These are phyloP conservation scores for Metschnikowia proteae DNA, from an alignment of 805 yeast species.

Conservation along the genomic window DNA sequence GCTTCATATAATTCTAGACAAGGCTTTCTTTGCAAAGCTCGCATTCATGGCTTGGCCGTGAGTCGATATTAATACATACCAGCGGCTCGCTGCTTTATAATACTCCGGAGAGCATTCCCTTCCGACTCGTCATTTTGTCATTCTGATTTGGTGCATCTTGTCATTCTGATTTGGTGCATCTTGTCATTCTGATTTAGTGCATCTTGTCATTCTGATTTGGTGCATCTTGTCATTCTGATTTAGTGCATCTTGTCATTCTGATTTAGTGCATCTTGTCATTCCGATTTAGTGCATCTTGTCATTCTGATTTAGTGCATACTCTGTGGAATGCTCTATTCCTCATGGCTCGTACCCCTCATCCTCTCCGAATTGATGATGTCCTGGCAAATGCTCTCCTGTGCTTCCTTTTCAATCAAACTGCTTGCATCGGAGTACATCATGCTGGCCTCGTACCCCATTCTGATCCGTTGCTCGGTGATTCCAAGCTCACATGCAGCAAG, in stretches of 20 bases:
- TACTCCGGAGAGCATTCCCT: background rate
- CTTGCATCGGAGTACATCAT: slow-evolving; percentile 56
- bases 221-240: too few species aligned
- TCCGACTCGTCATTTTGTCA: too few species aligned
- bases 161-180: too few species aligned
- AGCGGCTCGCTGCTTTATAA: background rate
- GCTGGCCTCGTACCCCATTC: slow-evolving; percentile 85
- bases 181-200: too few species aligned
- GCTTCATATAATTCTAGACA: slow-evolving; percentile 4
- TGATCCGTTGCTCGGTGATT: slow-evolving; percentile 74
- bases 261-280: too few species aligned
- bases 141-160: too few species aligned
- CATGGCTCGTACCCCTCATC: slow-evolving; percentile 54
- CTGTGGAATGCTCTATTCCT: too few species aligned
- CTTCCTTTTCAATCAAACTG: slow-evolving; percentile 60
- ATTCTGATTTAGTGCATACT: too few species aligned
- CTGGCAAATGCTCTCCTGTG: slow-evolving; percentile 67
- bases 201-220: too few species aligned
- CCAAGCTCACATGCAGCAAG: slow-evolving; percentile 83
- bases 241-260: too few species aligned
- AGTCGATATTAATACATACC: slow-evolving; percentile 1
- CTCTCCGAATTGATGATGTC: slow-evolving; percentile 69
- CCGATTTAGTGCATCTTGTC: too few species aligned
- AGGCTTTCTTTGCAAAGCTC: background rate
- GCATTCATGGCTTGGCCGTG: background rate